phyloP scores from a whole-genome alignment of 2,329 filamentous ascomycete species.

The Erysiphe neolycopersici region DNA sequence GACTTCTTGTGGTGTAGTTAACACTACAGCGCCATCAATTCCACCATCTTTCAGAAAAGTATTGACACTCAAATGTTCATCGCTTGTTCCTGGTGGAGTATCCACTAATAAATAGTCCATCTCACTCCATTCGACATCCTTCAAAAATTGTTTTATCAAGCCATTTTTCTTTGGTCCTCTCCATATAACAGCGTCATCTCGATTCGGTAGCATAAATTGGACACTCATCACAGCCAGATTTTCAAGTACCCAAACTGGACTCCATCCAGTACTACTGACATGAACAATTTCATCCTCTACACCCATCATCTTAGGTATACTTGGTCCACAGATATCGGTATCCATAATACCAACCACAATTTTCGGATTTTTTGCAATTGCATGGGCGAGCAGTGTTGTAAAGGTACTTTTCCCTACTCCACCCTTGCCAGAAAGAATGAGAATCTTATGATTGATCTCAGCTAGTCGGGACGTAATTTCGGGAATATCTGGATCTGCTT shows the following conservation, averaged over 20 bases:
- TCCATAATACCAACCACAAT: conserved; percentile 86
- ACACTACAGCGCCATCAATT: conserved; percentile 76
- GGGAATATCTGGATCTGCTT: conserved; percentile 80
- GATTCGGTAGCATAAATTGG: conserved; percentile 88
- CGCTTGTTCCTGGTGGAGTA: conserved; percentile 81
- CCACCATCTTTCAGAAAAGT: conserved; percentile 72
- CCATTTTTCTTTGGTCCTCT: conserved; percentile 96
- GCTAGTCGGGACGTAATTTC: conserved; percentile 62
- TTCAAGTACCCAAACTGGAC: conserved; percentile 82
- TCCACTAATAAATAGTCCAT: conserved; percentile 84
- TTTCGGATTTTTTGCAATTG: conserved; percentile 57
- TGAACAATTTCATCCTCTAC: conserved; percentile 87
- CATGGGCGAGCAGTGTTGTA: conserved; percentile 64
- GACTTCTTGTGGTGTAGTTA: conserved; percentile 91
- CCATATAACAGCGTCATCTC: conserved; percentile 94
- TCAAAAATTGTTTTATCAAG: conserved; percentile 89
- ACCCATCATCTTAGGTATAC: conserved; percentile 97
- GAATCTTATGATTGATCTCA: conserved; percentile 68
- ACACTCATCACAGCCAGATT: conserved; percentile 93
- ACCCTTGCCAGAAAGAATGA: conserved; percentile 78
- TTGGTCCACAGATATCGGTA: conserved; percentile 88
- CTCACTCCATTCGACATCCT: conserved; percentile 94
- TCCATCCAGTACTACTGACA: conserved; percentile 69
- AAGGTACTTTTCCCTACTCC: conserved; percentile 95
- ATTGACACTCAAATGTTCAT: conserved; percentile 89